Conservation (phyloP, 768 basidiomycete genomes). For the Leccinum olivaceopallidum region DNA sequence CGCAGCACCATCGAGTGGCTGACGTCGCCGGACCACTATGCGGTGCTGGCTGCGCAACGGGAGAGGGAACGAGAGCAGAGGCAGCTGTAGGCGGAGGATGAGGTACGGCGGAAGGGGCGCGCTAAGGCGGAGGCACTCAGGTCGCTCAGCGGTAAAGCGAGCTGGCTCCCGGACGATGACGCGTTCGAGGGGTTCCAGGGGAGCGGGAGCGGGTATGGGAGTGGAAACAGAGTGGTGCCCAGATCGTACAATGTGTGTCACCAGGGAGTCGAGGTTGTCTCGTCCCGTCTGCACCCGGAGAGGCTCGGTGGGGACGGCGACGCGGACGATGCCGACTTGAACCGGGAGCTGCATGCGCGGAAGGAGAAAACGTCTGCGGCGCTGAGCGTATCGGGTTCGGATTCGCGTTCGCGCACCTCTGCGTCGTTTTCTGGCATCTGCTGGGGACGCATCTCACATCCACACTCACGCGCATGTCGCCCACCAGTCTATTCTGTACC, state of each 20-base stretch:
- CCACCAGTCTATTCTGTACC: too few species aligned
- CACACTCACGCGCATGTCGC: too few species aligned
- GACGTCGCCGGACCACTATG: constrained; percentile 41
- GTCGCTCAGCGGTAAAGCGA: constrained; percentile 33
- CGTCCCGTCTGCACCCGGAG: constrained; percentile 11
- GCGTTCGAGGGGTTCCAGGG: constrained; percentile 63
- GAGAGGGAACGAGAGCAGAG: constrained; percentile 27
- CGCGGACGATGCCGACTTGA: constrained; percentile 60
- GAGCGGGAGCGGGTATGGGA: constrained; percentile 23
- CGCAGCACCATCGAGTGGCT: constrained; percentile 53
- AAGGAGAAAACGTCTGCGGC: constrained; percentile 32
- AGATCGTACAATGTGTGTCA: background rate
- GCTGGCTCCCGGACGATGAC: too few species aligned
- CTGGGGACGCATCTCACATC: constrained; percentile 12
- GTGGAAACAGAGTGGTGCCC: constrained; percentile 17
- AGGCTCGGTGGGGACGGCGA: constrained; percentile 15
- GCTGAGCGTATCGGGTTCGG: constrained; percentile 45
- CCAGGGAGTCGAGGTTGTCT: constrained; percentile 33
- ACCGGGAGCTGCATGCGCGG: constrained; percentile 52
- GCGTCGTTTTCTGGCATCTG: constrained; percentile 45
- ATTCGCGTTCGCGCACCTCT: constrained; percentile 63
- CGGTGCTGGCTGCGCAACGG: constrained; percentile 29
- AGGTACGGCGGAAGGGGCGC: constrained; percentile 46
- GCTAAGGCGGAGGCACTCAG: constrained; percentile 31
- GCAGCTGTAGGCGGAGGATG: constrained; percentile 36